These are phyloP conservation scores for Forsythia viridissima DNA, from an alignment of 257 asterid genomes.

Conservation along the genomic window DNA sequence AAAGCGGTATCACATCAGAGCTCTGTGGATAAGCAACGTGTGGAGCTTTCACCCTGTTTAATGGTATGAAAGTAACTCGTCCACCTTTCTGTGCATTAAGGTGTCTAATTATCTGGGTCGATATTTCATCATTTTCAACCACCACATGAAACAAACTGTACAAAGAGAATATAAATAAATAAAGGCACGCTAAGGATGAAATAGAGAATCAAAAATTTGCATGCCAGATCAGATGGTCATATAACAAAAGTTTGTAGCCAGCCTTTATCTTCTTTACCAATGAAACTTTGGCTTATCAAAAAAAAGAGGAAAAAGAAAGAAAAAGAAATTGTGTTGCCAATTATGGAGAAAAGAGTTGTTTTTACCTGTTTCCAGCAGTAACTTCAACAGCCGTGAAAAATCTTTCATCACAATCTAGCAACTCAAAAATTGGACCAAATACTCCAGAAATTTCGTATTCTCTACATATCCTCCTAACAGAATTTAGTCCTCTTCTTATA, in stretches of 20 bases:
- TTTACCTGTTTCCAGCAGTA: constrained; percentile 97
- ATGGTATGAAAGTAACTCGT: constrained; percentile 92
- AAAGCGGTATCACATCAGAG: constrained; percentile 84
- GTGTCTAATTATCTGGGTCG: constrained; percentile 85
- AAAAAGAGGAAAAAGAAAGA: neutral
- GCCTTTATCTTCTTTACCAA: constrained; percentile 6
- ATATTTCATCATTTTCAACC: constrained; percentile 85
- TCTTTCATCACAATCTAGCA: constrained; percentile 87
- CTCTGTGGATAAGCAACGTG: constrained; percentile 75
- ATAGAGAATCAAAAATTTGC: neutral
- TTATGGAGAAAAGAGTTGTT: constrained; percentile 7
- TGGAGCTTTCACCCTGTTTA: constrained; percentile 93
- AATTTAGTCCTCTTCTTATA: constrained; percentile 90
- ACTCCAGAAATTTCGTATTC: constrained; percentile 66
- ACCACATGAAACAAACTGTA: constrained; percentile 95
- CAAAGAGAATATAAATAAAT: constrained; percentile 20
- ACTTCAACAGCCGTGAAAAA: constrained; percentile 99
- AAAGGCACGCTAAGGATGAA: constrained; percentile 18
- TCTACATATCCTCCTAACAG: constrained; percentile 75
- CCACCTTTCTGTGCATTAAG: constrained; percentile 97
- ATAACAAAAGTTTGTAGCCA: neutral
- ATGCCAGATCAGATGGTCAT: neutral
- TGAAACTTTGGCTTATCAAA: constrained; percentile 4
- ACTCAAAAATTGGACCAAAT: constrained; percentile 84
- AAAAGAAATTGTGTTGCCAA: neutral